Evolutionary conservation across 164 flowering plant species (phyloP), one percentile per base, ranked within the genome.

Genomic region (Brasenia schreberi): DNA sequence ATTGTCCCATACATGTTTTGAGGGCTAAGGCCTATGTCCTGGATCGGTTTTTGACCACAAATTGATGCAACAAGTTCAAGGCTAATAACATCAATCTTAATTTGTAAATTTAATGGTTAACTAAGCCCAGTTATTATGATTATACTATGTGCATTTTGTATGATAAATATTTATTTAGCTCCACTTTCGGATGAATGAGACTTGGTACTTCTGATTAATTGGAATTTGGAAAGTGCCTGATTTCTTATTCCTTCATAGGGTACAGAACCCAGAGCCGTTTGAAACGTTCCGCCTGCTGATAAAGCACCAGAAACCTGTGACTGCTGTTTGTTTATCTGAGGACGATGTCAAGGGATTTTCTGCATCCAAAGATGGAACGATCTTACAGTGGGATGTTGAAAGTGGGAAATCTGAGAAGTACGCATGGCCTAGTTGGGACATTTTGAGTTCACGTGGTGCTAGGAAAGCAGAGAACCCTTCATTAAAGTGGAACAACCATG

Each of bases 341-440:
- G 97, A 92, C 79, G 97, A 88, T 64, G 58, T 58, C 18, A 83
- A 70, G 69, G 99, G 97, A 7, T 89, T 84, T 80, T 92, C 99
- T 49, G 92, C 97, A 65, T 89, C 99, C 27, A 95, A 95, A 74
- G 97, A 90, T 85, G 99, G 99, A 18, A 77, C 74, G 14, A 88
- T 95, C 68, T 6, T 81, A 62, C 88, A 88, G 5, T 95, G 99
- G 97, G 97, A 95, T 77, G 85, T 95, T 18, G 82, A 81, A 3
- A 81, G 77, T 78, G 96, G 99, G 58, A 87, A 85, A 76, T 5
- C 74, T 66, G 96, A 82, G 63, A 92, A 81, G 72, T 95, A 89
- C 64, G 1, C 44, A 4, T 95, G 97, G 97, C 97, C 99, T 39
- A 77, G 66, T 66, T 86, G 82, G 19, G 89, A 82, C 61, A 70